phyloP scores from a whole-genome alignment of 1,284 basidiomycete genomes.

The Fistulina hepatica region DNA sequence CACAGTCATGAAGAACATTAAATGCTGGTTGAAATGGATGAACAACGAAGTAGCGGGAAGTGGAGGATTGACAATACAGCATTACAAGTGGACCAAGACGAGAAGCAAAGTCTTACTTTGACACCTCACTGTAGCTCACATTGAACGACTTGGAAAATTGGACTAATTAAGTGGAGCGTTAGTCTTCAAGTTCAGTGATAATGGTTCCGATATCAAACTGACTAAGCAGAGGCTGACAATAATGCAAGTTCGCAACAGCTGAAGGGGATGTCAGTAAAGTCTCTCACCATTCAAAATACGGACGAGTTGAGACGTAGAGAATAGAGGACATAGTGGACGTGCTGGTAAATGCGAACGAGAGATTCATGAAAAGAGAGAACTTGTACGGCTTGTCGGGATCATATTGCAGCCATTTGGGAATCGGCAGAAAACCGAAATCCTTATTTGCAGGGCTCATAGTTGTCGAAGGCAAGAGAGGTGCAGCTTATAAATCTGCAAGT shows the following conservation, averaged over 20 bases:
- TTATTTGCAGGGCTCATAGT: no score
- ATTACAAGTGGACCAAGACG: no score
- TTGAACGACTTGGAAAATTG: slow-evolving; percentile 42
- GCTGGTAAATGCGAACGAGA: slow-evolving; percentile 56
- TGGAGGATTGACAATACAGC: no score
- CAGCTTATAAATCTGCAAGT: no score
- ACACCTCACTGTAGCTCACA: slow-evolving; percentile 47
- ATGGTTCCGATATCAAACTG: slow-evolving; percentile 15
- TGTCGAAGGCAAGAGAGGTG: no score
- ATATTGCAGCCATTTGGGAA: slow-evolving; percentile 51
- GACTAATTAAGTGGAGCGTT: no score
- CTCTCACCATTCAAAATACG: neutral
- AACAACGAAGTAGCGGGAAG: no score
- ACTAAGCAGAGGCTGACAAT: slow-evolving; percentile 64
- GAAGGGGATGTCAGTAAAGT: neutral
- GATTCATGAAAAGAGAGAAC: slow-evolving; percentile 52
- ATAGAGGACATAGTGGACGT: slow-evolving; percentile 47
- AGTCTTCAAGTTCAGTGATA: slow-evolving; percentile 7
- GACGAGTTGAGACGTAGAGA: no score
- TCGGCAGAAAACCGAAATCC: slow-evolving; percentile 58
- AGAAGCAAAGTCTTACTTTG: no score
- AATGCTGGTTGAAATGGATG: no score
- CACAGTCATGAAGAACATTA: no score
- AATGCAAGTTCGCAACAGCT: slow-evolving; percentile 60
- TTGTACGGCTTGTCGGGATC: slow-evolving; percentile 45